A percentile compares a stretch with the other conserved stretches of the same genome.
phyloP scores from a whole-genome alignment of 768 basidiomycete genomes.

The Lepiota brunneoincarnata region DNA sequence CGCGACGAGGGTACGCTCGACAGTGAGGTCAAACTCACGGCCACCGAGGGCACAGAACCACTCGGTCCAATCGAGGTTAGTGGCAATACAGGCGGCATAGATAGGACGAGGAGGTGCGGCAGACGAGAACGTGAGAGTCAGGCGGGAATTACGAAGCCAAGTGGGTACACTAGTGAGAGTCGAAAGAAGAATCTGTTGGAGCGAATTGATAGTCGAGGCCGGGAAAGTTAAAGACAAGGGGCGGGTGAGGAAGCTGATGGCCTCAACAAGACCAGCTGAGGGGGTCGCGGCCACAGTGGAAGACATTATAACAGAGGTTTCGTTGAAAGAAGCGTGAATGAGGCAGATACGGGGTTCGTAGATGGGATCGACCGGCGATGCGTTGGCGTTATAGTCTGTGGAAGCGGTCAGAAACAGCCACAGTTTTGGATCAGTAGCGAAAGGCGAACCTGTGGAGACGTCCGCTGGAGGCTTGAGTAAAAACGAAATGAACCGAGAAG shows the following conservation, averaged over 20 bases:
- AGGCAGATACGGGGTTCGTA: not conserved
- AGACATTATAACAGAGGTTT: conserved; percentile 4
- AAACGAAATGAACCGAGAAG: not conserved
- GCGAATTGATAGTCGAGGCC: conserved; percentile 19
- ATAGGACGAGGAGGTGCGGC: conserved; percentile 32
- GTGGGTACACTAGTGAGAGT: conserved; percentile 24
- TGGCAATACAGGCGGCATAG: conserved; percentile 30
- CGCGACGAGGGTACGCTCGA: conserved; percentile 26
- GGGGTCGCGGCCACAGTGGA: conserved; percentile 7
- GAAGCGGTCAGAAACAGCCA: not conserved
- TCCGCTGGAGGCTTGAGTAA: not conserved
- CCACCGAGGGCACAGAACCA: conserved; percentile 35
- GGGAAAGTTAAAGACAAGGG: conserved; percentile 29
- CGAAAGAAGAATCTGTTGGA: conserved; percentile 30
- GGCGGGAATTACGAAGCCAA: conserved; percentile 14
- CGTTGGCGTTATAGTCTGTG: not conserved
- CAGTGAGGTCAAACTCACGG: conserved; percentile 31
- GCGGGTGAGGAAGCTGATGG: conserved; percentile 34
- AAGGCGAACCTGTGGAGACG: not conserved
- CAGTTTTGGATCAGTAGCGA: not conserved
- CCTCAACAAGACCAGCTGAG: conserved; percentile 26
- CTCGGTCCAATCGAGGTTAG: conserved; percentile 30
- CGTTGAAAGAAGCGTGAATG: not conserved
- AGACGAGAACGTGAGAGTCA: conserved; percentile 27
- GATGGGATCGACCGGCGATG: conserved; percentile 11